Evolutionary conservation across 2,329 filamentous ascomycete genomes (phyloP), one percentile per base, ranked within the genome.

Genomic region (Fusarium guadeloupense): DNA sequence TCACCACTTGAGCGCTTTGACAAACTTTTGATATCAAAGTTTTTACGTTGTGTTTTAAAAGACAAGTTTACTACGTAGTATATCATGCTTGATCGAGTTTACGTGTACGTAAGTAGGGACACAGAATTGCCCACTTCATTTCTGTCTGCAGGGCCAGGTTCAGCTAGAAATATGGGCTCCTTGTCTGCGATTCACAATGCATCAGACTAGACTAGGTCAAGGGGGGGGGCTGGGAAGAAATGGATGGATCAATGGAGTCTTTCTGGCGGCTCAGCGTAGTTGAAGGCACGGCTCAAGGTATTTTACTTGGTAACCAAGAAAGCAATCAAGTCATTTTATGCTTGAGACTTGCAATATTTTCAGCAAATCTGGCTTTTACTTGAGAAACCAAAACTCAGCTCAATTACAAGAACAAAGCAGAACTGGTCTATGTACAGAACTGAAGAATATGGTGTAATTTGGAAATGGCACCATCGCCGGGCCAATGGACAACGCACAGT

Each of bases 401-500:
- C 10, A 30, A 35, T 33, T 44, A 37, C 28, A 40, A 35, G 20
- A 46, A 33, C 38, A 57, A n/a, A 19, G 33, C 30, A 45, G 39
- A n/a, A n/a, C n/a, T n/a, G n/a, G n/a, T n/a, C n/a, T n/a, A 25
- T 44, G 56, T 66, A 64, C 60, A 61, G 61, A n/a, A n/a, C n/a
- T n/a, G 49, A 55, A 42, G 57, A 47, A 60, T n/a, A n/a, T n/a
- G n/a, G n/a, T n/a, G n/a, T n/a, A n/a, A n/a, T n/a, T n/a, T n/a
- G n/a, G n/a, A n/a, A n/a, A n/a, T n/a, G n/a, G n/a, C n/a, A 58
- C 47, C 47, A 48, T 54, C 46, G 60, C 65, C 65, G 63, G 64
- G 30, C 67, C 67, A 69, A 69, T 69, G 60, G 67, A 66, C 67
- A 38, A 26, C 49, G 46, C 31, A 17, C 28, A 51, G 50, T 49